Conservation (phyloP, 2,329 filamentous ascomycete species). For the Epichloe festucae region DNA sequence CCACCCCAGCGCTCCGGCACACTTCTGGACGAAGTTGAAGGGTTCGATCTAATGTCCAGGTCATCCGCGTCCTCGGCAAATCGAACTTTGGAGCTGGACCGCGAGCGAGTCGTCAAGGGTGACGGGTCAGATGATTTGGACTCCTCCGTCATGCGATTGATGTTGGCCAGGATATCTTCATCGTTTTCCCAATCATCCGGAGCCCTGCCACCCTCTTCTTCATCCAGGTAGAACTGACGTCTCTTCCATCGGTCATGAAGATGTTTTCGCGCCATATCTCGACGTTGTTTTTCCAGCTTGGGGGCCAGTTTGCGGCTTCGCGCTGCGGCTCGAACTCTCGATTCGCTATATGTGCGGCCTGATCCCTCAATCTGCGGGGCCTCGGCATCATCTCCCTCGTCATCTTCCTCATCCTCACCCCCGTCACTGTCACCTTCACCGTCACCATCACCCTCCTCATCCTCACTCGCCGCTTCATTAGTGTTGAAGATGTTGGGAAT, state of each 20-base stretch:
- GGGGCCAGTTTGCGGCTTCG: constrained; percentile 23
- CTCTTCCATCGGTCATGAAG: constrained; percentile 64
- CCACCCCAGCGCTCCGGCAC: constrained; percentile 65
- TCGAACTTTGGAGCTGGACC: constrained; percentile 67
- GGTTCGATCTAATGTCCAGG: constrained; percentile 57
- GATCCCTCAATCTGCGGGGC: constrained; percentile 3
- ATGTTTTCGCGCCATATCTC: constrained; percentile 34
- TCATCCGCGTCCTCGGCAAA: constrained; percentile 62
- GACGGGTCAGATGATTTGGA: constrained; percentile 28
- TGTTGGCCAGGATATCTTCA: constrained; percentile 39
- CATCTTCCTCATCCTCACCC: constrained; percentile 11
- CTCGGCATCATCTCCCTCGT: constrained; percentile 13
- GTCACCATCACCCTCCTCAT: constrained; percentile 13
- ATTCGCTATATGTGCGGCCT: constrained; percentile 25
- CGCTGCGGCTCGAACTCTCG: constrained; percentile 24
- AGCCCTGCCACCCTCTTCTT: constrained; percentile 62
- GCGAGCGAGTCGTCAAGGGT: constrained; percentile 26
- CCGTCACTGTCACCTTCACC: constrained; percentile 11
- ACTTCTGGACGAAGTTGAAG: constrained; percentile 58
- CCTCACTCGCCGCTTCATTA: constrained; percentile 15
- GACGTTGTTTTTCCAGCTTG: constrained; percentile 26
- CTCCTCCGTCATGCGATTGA: constrained; percentile 20
- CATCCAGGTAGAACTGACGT: constrained; percentile 70
- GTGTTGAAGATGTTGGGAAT: constrained; percentile 27
- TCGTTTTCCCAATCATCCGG: constrained; percentile 51